Evolutionary conservation across 768 basidiomycete genomes (phyloP), one percentile per base, ranked within the genome.

Genomic region (Serendipita vermifera): DNA sequence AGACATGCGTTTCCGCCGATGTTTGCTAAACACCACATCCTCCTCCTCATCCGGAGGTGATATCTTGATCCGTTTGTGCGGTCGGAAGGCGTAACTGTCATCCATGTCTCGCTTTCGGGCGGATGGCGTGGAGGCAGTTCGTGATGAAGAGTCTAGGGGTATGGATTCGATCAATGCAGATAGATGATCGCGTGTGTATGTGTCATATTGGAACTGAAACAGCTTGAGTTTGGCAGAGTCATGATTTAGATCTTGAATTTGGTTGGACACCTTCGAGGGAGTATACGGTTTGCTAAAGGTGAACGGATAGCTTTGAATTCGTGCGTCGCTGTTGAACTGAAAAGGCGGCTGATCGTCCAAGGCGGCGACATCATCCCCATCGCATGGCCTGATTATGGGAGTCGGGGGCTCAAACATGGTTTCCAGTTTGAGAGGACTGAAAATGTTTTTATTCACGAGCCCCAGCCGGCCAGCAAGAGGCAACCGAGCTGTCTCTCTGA

Each of bases 121-220:
- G 82, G 80, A 60, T 85, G 82, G 36, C 85, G 72, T 17, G 17
- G 39, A 26, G 9, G 39, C 26, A 5, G 39, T 41, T 15, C 24
- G 29, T 57, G n/a, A 17, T 17, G 51, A 55, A 3, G 61, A 62
- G 32, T 65, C 67, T 22, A 68, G 64, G n/a, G 89, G 91, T 59
- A 97, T 93, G 2, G 90, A 88, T 62, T 96, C 93, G 2, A 94
- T 91, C 70, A 98, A 79, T 0, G 87, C 90, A 2, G 89, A 90
- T 38, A 98, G 79, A 65, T 96, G 90, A 20, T 94, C 87, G 39
- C 91, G 80, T 1, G 94, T 99, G 65, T 87, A 93, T 0, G 94
- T 97, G 67, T 99, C 94, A 64, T 97, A 98, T 61, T 90, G 83
- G 54, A 92, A 87, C 64, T 91, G 86, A 70, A 98, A 97, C 33